Percentiles rank a stretch among this genome's conserved stretches.
These are phyloP conservation scores for Podosphaera aphanis DNA, from an alignment of 2,329 filamentous ascomycete species.

Conservation along the genomic window DNA sequence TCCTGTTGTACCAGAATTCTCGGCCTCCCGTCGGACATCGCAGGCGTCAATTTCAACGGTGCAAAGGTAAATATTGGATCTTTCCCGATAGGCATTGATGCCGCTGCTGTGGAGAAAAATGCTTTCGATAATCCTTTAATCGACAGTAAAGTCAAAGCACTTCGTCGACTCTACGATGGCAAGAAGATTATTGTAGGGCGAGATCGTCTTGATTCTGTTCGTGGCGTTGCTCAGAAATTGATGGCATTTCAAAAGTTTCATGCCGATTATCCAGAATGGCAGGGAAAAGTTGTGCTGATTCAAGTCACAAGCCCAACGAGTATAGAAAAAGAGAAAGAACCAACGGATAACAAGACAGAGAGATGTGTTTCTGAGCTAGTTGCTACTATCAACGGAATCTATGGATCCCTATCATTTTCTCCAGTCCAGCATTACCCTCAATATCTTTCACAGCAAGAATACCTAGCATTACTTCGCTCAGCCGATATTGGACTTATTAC, in stretches of 20 bases:
- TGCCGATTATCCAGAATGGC: conserved; percentile 76
- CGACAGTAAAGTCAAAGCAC: conserved; percentile 44
- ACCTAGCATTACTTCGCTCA: conserved; percentile 76
- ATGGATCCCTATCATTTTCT: conserved; percentile 68
- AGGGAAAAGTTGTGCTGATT: conserved; percentile 74
- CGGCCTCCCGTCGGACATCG: conserved; percentile 67
- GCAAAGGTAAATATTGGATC: conserved; percentile 76
- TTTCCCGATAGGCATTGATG: conserved; percentile 87
- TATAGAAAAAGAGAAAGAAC: conserved; percentile 55
- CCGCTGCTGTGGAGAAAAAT: conserved; percentile 47
- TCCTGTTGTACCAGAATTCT: conserved; percentile 83
- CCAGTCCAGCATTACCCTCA: conserved; percentile 91
- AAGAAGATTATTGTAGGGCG: conserved; percentile 91
- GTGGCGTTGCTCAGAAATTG: conserved; percentile 86
- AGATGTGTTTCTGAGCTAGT: conserved; percentile 80
- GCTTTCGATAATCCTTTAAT: conserved; percentile 51
- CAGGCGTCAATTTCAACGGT: conserved; percentile 73
- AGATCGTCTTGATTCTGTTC: conserved; percentile 78
- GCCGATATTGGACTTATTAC: conserved; percentile 88
- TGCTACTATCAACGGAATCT: conserved; percentile 73
- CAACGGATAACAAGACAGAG: conserved; percentile 56
- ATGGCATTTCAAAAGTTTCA: conserved; percentile 87
- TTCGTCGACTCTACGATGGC: conserved; percentile 58
- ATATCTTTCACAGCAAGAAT: conserved; percentile 73
- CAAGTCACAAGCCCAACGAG: conserved; percentile 80